phyloP scores from a whole-genome alignment of 2,329 filamentous ascomycete species.

The Colletotrichum sp. region DNA sequence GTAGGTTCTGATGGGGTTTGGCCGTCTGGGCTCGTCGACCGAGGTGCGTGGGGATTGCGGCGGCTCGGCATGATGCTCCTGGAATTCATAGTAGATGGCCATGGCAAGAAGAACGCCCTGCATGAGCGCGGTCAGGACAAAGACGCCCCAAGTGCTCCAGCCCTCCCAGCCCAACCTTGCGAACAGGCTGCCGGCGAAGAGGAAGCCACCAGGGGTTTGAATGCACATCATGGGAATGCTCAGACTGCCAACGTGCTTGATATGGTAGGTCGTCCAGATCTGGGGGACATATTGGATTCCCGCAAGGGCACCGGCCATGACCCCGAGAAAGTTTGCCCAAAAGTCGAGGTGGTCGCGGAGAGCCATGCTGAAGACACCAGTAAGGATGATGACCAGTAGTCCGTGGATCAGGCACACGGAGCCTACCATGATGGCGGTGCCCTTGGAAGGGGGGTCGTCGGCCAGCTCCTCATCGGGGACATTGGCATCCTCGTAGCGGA shows the following conservation, averaged over 20 bases:
- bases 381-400: conserved; percentile 71
- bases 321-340: conserved; percentile 87
- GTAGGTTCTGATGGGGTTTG: conserved; percentile 47
- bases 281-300: conserved; percentile 94
- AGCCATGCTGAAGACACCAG: conserved; percentile 69
- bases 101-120: conserved; percentile 83
- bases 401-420: conserved; percentile 76
- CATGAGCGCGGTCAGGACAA: conserved; percentile 82
- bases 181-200: conserved; percentile 87
- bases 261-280: conserved; percentile 86
- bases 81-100: conserved; percentile 78
- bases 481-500: conserved; percentile 67
- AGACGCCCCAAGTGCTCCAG: conserved; percentile 97
- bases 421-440: conserved; percentile 79
- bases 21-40: conserved; percentile 31
- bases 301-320: conserved; percentile 79
- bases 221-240: conserved; percentile 99
- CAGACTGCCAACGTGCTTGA: conserved; percentile 87
- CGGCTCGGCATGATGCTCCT: conserved; percentile 38
- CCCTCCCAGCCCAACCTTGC: conserved; percentile 79
- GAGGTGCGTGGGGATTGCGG: conserved; percentile 1
- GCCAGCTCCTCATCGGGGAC: conserved; percentile 54
- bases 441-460: conserved; percentile 69
- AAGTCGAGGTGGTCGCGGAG: conserved; percentile 67
- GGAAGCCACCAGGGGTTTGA: conserved; percentile 89